Percentiles rank a stretch among this genome's conserved stretches.
These are phyloP conservation scores for Kwoniella sp. DNA, from an alignment of 768 basidiomycete genomes.

Conservation along the genomic window DNA sequence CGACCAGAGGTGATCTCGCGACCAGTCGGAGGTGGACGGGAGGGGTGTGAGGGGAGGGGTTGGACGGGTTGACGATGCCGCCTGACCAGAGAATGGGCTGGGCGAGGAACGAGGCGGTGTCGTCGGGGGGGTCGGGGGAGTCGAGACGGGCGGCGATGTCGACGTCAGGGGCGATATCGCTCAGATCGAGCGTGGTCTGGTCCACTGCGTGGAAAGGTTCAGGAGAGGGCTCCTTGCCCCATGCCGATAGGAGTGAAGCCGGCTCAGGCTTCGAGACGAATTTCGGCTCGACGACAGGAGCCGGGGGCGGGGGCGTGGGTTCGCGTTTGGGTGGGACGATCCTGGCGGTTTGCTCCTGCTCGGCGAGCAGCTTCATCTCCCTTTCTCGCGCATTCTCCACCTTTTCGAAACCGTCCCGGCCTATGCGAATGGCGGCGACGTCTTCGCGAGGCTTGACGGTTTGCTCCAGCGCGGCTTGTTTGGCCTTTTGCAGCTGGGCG, in stretches of 20 bases:
- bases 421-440: constrained; percentile 22
- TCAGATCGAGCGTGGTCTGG: constrained; percentile 34
- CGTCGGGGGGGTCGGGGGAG: constrained; percentile 7
- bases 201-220: constrained; percentile 9
- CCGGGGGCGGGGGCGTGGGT: no score
- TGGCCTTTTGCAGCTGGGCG: constrained; percentile 32
- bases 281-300: no score
- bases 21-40: constrained; percentile 17
- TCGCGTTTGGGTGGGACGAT: no score
- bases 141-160: constrained; percentile 9
- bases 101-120: constrained; percentile 7
- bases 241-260: constrained; percentile 37
- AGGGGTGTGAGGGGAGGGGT: constrained; percentile 14
- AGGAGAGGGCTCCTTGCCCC: constrained; percentile 18
- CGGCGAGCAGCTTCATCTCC: constrained; percentile 18
- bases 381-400: constrained; percentile 28
- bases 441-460: constrained; percentile 31
- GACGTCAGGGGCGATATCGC: constrained; percentile 28
- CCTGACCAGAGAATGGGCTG: constrained; percentile 39
- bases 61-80: constrained; percentile 36
- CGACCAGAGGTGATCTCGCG: constrained; percentile 6
- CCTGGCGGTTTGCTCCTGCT: constrained; percentile 16
- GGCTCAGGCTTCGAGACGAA: no score
- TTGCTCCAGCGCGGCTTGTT: constrained; percentile 24
- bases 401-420: constrained; percentile 39